These are phyloP conservation scores for Butyriboletus loyo DNA, from an alignment of 768 basidiomycete genomes.

Conservation along the genomic window DNA sequence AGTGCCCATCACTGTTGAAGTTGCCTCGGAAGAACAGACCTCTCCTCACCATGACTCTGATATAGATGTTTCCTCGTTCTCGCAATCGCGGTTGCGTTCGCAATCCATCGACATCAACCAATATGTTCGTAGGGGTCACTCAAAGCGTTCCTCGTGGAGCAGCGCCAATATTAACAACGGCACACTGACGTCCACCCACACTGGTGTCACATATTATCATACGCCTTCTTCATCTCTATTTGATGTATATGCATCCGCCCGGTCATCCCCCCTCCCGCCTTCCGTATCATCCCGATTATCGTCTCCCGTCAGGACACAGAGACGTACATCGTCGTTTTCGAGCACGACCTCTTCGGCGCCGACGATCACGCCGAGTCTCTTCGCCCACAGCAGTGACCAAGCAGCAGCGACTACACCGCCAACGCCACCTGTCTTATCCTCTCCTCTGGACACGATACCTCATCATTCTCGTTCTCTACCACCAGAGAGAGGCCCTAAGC, in stretches of 20 bases:
- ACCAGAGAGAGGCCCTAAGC: conserved; percentile 53
- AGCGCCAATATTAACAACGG: conserved; percentile 41
- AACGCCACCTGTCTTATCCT: conserved; percentile 14
- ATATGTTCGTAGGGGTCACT: conserved; percentile 27
- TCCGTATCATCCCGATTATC: conserved; percentile 29
- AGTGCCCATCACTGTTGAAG: conserved; percentile 11
- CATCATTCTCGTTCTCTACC: conserved; percentile 14
- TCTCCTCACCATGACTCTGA: neutral
- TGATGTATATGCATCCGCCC: conserved; percentile 58
- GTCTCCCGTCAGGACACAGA: conserved; percentile 26
- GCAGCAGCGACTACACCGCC: conserved; percentile 9
- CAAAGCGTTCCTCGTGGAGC: conserved; percentile 46
- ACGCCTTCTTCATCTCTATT: conserved; percentile 79
- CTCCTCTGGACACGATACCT: conserved; percentile 11
- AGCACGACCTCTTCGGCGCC: conserved; percentile 38
- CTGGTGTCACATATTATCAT: conserved; percentile 63
- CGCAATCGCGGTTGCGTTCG: conserved; percentile 19
- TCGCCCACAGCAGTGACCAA: conserved; percentile 35
- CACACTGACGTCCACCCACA: conserved; percentile 57
- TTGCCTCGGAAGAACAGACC: conserved; percentile 12
- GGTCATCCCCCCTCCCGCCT: conserved; percentile 51
- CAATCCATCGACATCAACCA: conserved; percentile 26
- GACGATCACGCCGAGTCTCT: conserved; percentile 62
- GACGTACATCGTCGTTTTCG: conserved; percentile 39
- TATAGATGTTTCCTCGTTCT: conserved; percentile 22